Conservation (phyloP, 306 rosid species). For the Pueraria montana region DNA sequence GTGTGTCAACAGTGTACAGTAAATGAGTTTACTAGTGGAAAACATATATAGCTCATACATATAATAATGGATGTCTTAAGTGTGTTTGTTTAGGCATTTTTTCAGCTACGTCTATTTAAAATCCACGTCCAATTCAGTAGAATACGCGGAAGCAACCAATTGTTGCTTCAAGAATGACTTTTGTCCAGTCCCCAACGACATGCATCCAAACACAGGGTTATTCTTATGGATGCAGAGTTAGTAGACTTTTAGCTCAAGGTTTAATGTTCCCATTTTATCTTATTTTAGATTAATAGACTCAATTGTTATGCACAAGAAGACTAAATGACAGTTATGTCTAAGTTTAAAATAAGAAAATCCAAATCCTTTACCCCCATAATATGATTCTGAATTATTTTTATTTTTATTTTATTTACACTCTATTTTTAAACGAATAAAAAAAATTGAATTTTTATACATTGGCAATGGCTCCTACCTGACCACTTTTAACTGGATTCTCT, state of each 20-base stretch:
- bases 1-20: conserved; percentile 37
- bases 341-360: background rate
- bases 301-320: background rate
- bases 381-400: background rate
- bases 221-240: background rate
- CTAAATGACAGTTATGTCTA: background rate
- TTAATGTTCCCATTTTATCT: background rate
- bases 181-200: no score
- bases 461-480: background rate
- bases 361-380: background rate
- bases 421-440: no score
- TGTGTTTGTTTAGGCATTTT: no score
- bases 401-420: background rate
- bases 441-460: background rate
- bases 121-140: no score
- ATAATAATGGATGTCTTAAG: conserved; percentile 19
- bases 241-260: background rate
- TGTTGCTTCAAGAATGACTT: no score
- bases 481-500: background rate
- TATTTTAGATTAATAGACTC: background rate
- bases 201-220: background rate
- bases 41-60: background rate
- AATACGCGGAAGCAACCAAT: no score
- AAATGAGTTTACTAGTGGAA: background rate
- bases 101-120: no score